phyloP scores from a whole-genome alignment of 2,329 filamentous ascomycete genomes.

The Aspergillus fijiensis region DNA sequence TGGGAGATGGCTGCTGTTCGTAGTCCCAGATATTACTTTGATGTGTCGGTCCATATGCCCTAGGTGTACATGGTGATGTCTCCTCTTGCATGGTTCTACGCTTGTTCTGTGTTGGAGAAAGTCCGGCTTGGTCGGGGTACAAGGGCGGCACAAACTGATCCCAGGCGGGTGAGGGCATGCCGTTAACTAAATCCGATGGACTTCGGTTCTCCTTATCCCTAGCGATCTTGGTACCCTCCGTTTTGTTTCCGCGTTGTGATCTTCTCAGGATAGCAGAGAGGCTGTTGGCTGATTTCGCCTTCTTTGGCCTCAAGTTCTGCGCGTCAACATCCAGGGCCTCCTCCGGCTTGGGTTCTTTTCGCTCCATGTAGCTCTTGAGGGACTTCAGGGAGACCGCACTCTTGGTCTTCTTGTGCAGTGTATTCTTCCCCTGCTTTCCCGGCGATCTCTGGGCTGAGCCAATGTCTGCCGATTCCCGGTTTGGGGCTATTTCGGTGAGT shows the following conservation, averaged over 20 bases:
- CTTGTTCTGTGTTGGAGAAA: slow-evolving; percentile 47
- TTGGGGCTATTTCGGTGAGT: slow-evolving; percentile 40
- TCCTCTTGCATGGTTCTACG: slow-evolving; percentile 53
- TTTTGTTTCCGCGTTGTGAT: slow-evolving; percentile 67
- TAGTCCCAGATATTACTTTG: slow-evolving; percentile 61
- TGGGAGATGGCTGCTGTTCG: slow-evolving; percentile 49
- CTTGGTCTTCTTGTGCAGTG: slow-evolving; percentile 54
- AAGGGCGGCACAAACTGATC: slow-evolving; percentile 64
- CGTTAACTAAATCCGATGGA: slow-evolving; percentile 52
- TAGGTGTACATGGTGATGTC: slow-evolving; percentile 59
- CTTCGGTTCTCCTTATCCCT: slow-evolving; percentile 82
- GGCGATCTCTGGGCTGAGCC: slow-evolving; percentile 36
- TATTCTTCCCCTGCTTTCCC: slow-evolving; percentile 36
- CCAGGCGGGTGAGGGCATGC: slow-evolving; percentile 70
- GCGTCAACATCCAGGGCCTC: slow-evolving; percentile 33
- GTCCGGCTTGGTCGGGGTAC: slow-evolving; percentile 33
- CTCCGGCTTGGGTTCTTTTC: slow-evolving; percentile 41
- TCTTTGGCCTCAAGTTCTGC: slow-evolving; percentile 56
- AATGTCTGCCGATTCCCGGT: slow-evolving; percentile 33
- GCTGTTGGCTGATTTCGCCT: slow-evolving; percentile 80
- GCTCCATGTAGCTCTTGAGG: slow-evolving; percentile 47
- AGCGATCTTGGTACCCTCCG: slow-evolving; percentile 52
- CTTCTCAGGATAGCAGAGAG: slow-evolving; percentile 74
- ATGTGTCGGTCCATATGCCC: slow-evolving; percentile 60
- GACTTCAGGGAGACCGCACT: slow-evolving; percentile 56